phyloP scores from a whole-genome alignment of 768 basidiomycete genomes.

The Phlebiopsis gigantea region DNA sequence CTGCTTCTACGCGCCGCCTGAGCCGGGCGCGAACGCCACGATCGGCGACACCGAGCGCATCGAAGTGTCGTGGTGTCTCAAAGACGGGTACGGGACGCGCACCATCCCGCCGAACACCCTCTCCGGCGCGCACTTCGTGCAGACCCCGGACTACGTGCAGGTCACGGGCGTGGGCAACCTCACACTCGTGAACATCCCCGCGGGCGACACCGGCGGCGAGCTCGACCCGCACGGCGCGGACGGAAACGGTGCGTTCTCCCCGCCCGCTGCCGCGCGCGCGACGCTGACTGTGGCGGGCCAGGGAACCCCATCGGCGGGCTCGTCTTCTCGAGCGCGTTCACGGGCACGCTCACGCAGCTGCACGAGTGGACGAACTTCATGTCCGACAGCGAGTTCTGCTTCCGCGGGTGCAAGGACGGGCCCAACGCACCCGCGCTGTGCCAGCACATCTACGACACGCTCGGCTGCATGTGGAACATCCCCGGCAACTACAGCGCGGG shows the following conservation, averaged over 20 bases:
- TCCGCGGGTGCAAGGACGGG: conserved; percentile 56
- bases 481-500: conserved; percentile 39
- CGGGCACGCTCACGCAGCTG: conserved; percentile 46
- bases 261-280: not conserved
- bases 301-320: conserved; percentile 62
- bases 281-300: conserved; percentile 4
- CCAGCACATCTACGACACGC: conserved; percentile 50
- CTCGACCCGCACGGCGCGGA: conserved; percentile 66
- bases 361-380: conserved; percentile 78
- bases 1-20: conserved; percentile 47
- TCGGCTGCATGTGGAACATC: conserved; percentile 63
- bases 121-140: conserved; percentile 59
- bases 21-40: conserved; percentile 41
- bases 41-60: conserved; percentile 58
- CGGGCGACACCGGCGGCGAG: conserved; percentile 56
- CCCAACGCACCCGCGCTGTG: conserved; percentile 49
- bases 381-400: conserved; percentile 56
- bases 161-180: conserved; percentile 64
- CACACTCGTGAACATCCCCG: conserved; percentile 58
- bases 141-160: conserved; percentile 70
- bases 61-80: conserved; percentile 49
- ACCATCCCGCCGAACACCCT: conserved; percentile 68
- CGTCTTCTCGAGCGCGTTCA: conserved; percentile 68
- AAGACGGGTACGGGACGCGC: conserved; percentile 54
- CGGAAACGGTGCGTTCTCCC: conserved; percentile 36